A percentile compares a stretch with the other conserved stretches of the same genome.
Conservation (phyloP, 1,284 basidiomycete genomes). For the Sanguinoderma infundibulare region DNA sequence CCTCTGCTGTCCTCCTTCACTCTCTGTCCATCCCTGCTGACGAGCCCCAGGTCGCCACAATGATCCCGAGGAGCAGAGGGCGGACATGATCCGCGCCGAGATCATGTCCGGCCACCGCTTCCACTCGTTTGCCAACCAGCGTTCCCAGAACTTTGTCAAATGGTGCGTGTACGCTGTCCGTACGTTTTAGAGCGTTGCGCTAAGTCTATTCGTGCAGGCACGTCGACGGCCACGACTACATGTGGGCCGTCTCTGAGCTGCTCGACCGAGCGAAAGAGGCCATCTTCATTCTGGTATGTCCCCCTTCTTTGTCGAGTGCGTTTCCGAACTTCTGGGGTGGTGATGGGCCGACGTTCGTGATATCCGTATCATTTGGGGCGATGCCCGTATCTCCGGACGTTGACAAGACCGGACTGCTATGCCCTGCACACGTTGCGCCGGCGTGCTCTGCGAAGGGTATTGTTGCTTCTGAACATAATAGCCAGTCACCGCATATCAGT, state of each 20-base stretch:
- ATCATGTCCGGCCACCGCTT: constrained; percentile 86
- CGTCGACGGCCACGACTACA: constrained; percentile 91
- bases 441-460: no score
- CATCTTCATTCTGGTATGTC: constrained; percentile 76
- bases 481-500: no score
- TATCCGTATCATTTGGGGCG: neutral
- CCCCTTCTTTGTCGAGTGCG: neutral
- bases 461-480: no score
- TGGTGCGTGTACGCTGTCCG: constrained; percentile 56
- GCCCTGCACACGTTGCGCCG: neutral
- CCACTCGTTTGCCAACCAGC: constrained; percentile 78
- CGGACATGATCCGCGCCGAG: constrained; percentile 67
- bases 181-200: neutral
- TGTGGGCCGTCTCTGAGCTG: constrained; percentile 91
- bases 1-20: neutral
- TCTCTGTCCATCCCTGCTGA: constrained; percentile 3
- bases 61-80: constrained; percentile 66
- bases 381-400: neutral
- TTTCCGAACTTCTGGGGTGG: neutral
- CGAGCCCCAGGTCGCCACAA: constrained; percentile 71
- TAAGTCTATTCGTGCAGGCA: constrained; percentile 48
- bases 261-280: constrained; percentile 77
- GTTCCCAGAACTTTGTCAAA: constrained; percentile 79
- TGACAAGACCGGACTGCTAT: neutral
- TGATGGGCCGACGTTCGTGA: neutral